Evolutionary conservation across 345 rosid genomes (phyloP).

Genomic region (Bruguiera parviflora): DNA sequence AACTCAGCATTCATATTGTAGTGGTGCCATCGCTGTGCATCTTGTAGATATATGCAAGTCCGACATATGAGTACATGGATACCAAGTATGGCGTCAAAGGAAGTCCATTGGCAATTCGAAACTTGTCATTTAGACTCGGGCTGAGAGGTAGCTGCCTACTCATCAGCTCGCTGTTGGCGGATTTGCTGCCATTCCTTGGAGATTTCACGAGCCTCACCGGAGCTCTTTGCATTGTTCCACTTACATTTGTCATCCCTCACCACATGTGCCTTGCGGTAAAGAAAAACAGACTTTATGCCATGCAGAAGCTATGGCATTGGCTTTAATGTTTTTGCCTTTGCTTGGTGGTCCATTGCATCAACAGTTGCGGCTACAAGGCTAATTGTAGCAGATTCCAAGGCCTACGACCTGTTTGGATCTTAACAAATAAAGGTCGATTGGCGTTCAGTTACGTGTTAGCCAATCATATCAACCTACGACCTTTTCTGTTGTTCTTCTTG

Average conservation of each 20-base stretch:
- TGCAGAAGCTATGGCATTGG: conserved; percentile 84
- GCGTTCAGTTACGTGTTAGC: background rate
- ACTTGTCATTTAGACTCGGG: conserved; percentile 52
- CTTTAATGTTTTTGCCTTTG: conserved; percentile 59
- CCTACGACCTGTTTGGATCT: conserved; percentile 67
- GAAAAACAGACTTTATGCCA: conserved; percentile 39
- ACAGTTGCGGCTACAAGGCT: conserved; percentile 66
- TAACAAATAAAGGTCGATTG: background rate
- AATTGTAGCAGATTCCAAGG: conserved; percentile 43
- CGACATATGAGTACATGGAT: conserved; percentile 87
- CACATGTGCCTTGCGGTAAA: conserved; percentile 78
- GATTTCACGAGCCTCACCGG: conserved; percentile 89
- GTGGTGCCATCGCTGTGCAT: background rate
- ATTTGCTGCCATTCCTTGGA: conserved; percentile 80
- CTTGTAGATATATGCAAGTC: conserved; percentile 83
- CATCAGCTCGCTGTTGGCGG: conserved; percentile 63
- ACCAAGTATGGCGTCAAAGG: conserved; percentile 74
- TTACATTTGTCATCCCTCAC: conserved; percentile 84
- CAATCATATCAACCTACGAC: too few relatives aligned
- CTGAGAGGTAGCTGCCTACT: conserved; percentile 75
- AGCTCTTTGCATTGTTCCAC: conserved; percentile 80
- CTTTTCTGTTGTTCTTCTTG: too few relatives aligned
- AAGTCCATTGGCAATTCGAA: conserved; percentile 46
- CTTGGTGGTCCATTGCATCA: conserved; percentile 63
- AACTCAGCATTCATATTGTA: too few relatives aligned